A percentile compares a stretch with the other conserved stretches of the same genome.
Evolutionary conservation across 139 green algal species (phyloP).

Genomic region (Chloropicon primus): DNA sequence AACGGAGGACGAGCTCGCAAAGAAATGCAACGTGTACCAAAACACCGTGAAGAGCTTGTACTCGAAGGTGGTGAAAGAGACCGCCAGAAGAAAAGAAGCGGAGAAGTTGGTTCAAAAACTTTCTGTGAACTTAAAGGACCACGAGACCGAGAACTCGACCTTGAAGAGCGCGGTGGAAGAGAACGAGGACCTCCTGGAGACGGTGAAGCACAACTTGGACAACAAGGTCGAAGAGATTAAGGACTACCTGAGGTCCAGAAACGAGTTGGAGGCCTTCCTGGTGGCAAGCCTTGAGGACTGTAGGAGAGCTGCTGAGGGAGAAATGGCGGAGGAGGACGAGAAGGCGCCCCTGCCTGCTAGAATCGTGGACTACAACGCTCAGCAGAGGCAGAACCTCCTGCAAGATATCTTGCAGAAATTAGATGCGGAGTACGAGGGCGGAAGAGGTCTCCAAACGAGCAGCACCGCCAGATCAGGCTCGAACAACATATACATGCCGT

Average conservation of each 20-base stretch:
- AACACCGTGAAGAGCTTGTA: conserved; percentile 44
- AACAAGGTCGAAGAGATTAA: conserved; percentile 5
- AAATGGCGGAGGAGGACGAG: background rate
- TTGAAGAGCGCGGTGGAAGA: background rate
- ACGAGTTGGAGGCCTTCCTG: background rate
- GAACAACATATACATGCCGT: background rate
- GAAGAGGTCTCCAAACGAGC: background rate
- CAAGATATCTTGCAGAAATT: background rate
- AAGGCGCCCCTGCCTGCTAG: background rate
- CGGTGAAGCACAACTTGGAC: background rate
- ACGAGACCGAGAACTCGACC: background rate
- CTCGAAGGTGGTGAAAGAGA: conserved; percentile 15
- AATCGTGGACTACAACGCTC: background rate
- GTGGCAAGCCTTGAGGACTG: background rate
- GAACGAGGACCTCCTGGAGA: background rate
- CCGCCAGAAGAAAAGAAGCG: background rate
- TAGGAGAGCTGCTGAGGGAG: background rate
- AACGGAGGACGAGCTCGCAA: conserved; percentile 49
- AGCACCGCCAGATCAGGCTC: background rate
- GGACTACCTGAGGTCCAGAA: background rate
- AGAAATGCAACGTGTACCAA: conserved; percentile 37
- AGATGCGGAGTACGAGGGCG: background rate
- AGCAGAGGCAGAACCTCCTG: background rate
- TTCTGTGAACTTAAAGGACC: background rate
- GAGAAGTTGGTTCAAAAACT: background rate